Conservation (phyloP, 768 basidiomycete genomes). For the Mycena venus region DNA sequence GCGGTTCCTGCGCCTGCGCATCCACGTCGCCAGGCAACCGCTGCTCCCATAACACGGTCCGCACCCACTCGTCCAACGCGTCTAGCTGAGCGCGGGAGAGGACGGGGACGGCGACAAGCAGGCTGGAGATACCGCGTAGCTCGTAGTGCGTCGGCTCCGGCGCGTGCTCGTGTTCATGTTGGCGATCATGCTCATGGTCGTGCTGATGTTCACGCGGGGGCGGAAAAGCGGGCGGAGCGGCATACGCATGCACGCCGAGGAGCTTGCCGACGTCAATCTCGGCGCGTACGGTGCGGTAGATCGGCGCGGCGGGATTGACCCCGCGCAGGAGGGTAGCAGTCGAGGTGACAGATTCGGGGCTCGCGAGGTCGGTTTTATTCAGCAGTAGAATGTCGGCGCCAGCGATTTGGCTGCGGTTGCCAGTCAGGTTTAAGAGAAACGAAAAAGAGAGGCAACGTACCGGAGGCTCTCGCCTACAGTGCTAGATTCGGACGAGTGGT, state of each 20-base stretch:
- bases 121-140: conserved; percentile 84
- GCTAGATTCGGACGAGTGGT: conserved; percentile 64
- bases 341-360: conserved; percentile 54
- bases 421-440: neutral
- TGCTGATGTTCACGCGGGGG: conserved; percentile 39
- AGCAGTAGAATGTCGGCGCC: conserved; percentile 92
- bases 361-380: conserved; percentile 90
- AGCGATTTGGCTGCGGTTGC: conserved; percentile 86
- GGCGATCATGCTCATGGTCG: conserved; percentile 45
- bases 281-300: conserved; percentile 79
- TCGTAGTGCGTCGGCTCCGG: conserved; percentile 71
- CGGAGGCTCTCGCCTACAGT: conserved; percentile 82
- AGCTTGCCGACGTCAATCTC: conserved; percentile 82
- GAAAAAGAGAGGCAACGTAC: conserved; percentile 53
- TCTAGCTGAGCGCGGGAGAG: conserved; percentile 63
- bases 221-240: conserved; percentile 54
- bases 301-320: conserved; percentile 85
- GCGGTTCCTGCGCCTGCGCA: conserved; percentile 14
- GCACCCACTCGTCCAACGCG: conserved; percentile 84
- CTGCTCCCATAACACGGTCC: conserved; percentile 86
- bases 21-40: conserved; percentile 53
- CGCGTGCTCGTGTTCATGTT: conserved; percentile 48
- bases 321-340: conserved; percentile 75
- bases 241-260: conserved; percentile 86
- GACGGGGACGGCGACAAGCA: conserved; percentile 77